Conservation (phyloP, 2,329 filamentous ascomycete species). For the Alternaria burnsii region DNA sequence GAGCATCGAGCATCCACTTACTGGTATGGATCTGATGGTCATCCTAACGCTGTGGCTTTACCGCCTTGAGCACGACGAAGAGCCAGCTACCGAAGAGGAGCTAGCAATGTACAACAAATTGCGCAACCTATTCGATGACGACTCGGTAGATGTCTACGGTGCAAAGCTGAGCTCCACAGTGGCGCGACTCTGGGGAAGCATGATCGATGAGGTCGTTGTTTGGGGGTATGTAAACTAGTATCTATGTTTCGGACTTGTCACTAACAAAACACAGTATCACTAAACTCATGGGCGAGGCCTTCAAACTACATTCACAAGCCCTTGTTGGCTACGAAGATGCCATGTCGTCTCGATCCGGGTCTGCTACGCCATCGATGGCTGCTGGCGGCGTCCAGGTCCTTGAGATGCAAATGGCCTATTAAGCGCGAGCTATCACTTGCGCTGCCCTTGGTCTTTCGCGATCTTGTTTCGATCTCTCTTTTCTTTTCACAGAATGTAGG, state of each 20-base stretch:
- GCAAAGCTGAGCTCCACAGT: conserved; percentile 93
- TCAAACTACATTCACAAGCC: conserved; percentile 95
- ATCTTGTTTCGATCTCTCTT: conserved; percentile 32
- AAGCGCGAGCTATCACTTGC: conserved; percentile 18
- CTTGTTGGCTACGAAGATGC: conserved; percentile 94
- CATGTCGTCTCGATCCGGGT: conserved; percentile 57
- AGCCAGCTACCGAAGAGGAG: conserved; percentile 85
- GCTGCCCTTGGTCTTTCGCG: conserved; percentile 23
- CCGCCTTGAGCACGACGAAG: conserved; percentile 98
- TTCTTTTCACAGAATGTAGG: conserved; percentile 44
- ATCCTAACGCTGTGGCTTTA: conserved; percentile 98
- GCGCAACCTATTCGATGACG: conserved; percentile 87
- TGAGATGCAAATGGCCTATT: conserved; percentile 56
- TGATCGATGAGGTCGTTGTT: conserved; percentile 98
- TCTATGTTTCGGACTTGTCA: conserved; percentile 13
- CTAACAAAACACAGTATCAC: conserved; percentile 74
- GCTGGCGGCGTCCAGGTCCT: conserved; percentile 52
- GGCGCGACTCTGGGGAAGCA: conserved; percentile 93
- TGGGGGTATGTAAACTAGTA: conserved; percentile 81
- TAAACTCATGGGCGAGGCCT: conserved; percentile 96
- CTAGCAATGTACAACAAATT: conserved; percentile 91
- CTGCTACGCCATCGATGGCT: conserved; percentile 53
- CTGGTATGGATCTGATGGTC: conserved; percentile 96
- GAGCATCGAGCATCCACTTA: conserved; percentile 98
- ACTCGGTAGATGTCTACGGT: conserved; percentile 82